Percentiles rank a stretch among this genome's conserved stretches.
Evolutionary conservation across 1,139 yeast species (phyloP).

Genomic region (Lodderomyces metapsilosis): DNA sequence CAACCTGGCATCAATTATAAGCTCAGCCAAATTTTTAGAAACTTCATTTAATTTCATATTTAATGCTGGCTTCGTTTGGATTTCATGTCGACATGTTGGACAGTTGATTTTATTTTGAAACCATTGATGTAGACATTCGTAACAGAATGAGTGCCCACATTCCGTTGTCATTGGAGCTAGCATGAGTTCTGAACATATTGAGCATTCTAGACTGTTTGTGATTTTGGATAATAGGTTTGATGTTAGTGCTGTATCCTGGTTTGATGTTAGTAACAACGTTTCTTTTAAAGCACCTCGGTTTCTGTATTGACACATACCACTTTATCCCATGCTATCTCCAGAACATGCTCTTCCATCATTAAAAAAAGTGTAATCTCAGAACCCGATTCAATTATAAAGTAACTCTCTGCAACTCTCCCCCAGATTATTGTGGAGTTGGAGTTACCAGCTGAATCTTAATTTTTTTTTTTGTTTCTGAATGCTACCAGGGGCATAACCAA

Average conservation of each 20-base stretch:
- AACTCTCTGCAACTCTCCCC: too few relatives aligned
- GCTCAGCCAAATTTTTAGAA: constrained; percentile 28
- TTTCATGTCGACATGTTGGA: constrained; percentile 52
- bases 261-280: constrained; percentile 6
- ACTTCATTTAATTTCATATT: constrained; percentile 45
- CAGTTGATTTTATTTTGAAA: constrained; percentile 48
- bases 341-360: constrained; percentile 7
- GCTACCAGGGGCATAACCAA: too few relatives aligned
- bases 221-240: constrained; percentile 22
- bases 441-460: too few relatives aligned
- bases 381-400: neutral
- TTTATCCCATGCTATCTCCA: constrained; percentile 9
- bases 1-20: constrained; percentile 24
- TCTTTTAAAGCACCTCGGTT: too few relatives aligned
- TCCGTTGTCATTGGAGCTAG: constrained; percentile 40
- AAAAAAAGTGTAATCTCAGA: neutral
- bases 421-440: too few relatives aligned
- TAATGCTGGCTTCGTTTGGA: constrained; percentile 43
- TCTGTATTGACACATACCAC: too few relatives aligned
- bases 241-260: constrained; percentile 15
- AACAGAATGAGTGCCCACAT: constrained; percentile 49
- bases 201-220: constrained; percentile 34
- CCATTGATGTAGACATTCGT: constrained; percentile 53
- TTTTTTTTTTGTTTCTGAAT: too few relatives aligned
- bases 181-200: constrained; percentile 47